phyloP scores from a whole-genome alignment of 805 yeast species.

The Candida namnaoensis region DNA sequence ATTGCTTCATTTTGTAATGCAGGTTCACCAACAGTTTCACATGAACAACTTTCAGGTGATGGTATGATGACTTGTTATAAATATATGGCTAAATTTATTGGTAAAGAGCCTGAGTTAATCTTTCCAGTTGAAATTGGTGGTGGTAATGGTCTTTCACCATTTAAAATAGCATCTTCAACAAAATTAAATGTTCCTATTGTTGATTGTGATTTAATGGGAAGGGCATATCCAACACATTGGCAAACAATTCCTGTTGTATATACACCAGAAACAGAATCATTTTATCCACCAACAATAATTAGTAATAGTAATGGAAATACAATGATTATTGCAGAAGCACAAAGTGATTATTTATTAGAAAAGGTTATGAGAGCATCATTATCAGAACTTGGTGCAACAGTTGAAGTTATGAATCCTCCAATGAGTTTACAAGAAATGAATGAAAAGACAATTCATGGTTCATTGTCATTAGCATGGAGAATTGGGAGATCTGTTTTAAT shows the following conservation, averaged over 20 bases:
- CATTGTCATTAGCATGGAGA: conserved; percentile 36
- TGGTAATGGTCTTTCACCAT: conserved; percentile 28
- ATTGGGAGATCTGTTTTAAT: conserved; percentile 33
- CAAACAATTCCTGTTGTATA: conserved; percentile 26
- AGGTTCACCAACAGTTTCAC: conserved; percentile 34
- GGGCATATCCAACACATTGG: conserved; percentile 37
- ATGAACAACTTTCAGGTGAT: conserved; percentile 29
- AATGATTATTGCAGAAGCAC: conserved; percentile 22
- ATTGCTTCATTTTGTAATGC: conserved; percentile 26
- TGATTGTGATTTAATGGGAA: conserved; percentile 36
- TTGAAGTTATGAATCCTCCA: conserved; percentile 25
- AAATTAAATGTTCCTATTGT: conserved; percentile 23
- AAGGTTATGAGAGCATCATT: conserved; percentile 31
- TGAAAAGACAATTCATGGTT: conserved; percentile 20
- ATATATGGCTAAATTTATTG: conserved; percentile 20
- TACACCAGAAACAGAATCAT: conserved; percentile 5
- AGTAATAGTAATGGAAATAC: conserved; percentile 35
- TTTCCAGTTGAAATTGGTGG: conserved; percentile 36
- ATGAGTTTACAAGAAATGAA: conserved; percentile 22
- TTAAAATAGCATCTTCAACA: conserved; percentile 10
- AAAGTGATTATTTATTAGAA: conserved; percentile 25
- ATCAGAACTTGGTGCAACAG: conserved; percentile 32
- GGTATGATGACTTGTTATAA: conserved; percentile 23
- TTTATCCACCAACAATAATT: conserved; percentile 19
- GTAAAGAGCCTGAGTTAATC: conserved; percentile 23